Base-by-base conservation (phyloP, 78 protist species). In the Dictyostelium brefeldianum region DNA sequence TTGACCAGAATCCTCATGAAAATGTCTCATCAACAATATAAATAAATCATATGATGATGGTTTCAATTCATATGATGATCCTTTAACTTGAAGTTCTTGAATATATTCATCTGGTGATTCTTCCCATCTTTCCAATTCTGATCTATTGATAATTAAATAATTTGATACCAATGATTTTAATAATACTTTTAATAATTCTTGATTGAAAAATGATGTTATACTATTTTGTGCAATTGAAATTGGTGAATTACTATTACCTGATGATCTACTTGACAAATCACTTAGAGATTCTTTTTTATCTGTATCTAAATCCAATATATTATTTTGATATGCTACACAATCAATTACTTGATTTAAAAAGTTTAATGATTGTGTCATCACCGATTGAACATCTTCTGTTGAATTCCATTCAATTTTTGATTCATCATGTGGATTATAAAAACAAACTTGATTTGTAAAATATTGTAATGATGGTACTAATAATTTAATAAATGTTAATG, bases 81-180 rank as follows among this genome's bases (percentile, higher is more conserved):
- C 71, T 0, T 59, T 64, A 0, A 25, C 62, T 5, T 87, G 83
- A 8, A 56, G 14, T 17, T 87, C 85, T 9, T 17, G n/a, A 17
- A 77, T 54, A 29, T 71, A 87, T 25, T 87, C 79, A 48, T 87
- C 93, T 15, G 93, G 93, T 17, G 69, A 70, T 2, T 47, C 65
- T 10, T 56, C 43, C 93, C 93, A 87, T 31, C 43, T 31, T 18
- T 43, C 67, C n/a, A 87, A 5, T 43, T 87, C 93, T 11, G 77
- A 78, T 48, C 31, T 56, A 50, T 18, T 77, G 20, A 87, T 77
- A 36, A 87, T 87, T 14, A 87, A 31, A 31, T 29, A 77, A 47
- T 87, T 78, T 20, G 93, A 87, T 43, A 87, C 93, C 83, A 87
- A 62, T 54, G 84, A 64, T 4, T 70, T 64, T 20, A 87, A 50